Evolutionary conservation across 2,329 filamentous ascomycete species (phyloP), one percentile per base, ranked within the genome.

Genomic region (Aaosphaeria arxii): DNA sequence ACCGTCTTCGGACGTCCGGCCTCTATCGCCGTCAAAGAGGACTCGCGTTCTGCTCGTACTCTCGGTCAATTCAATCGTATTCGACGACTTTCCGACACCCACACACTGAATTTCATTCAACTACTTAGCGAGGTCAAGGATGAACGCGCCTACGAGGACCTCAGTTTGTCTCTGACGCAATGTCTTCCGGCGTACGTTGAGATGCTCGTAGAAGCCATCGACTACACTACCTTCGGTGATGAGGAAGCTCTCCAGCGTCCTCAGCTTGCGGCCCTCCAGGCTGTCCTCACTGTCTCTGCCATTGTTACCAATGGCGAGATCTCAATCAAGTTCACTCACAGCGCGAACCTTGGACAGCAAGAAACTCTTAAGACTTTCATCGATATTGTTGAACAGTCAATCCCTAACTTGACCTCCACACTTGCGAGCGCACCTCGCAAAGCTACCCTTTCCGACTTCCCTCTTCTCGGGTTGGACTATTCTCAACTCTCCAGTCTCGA

Each of bases 381-480:
- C 32, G 38, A 43, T 7, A 45, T 43, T 31, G 32, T 51, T 4
- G 44, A 49, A 33, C 45, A 55, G 11, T 47, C 52, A 6, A 41
- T 57, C 11, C 47, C 49, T 3, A 46, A 30, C 31, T 11, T 52
- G 17, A 31, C 49, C 24, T 30, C 30, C 11, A 50, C 13, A 5
- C 64, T 40, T 45, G 51, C 28, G 42, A 46, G 2, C 46, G 66
- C 58, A 61, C 46, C 50, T 45, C 59, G 39, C 29, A 53, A 48
- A 24, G 52, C 65, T 5, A 74, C 73, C 1, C 47, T 73, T 5
- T 68, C 62, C 43, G 72, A 73, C 17, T 73, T 70, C 42, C 69
- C 71, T 0, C 65, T 78, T 48, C 61, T 77, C 7, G 61, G 66
- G 2, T 56, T 74, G 43, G 67, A 61, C 1, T 73, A 77, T 40